Percentiles rank a stretch among this genome's conserved stretches.
phyloP scores from a whole-genome alignment of 2,329 filamentous ascomycete genomes.

The Neonectria magnoliae region DNA sequence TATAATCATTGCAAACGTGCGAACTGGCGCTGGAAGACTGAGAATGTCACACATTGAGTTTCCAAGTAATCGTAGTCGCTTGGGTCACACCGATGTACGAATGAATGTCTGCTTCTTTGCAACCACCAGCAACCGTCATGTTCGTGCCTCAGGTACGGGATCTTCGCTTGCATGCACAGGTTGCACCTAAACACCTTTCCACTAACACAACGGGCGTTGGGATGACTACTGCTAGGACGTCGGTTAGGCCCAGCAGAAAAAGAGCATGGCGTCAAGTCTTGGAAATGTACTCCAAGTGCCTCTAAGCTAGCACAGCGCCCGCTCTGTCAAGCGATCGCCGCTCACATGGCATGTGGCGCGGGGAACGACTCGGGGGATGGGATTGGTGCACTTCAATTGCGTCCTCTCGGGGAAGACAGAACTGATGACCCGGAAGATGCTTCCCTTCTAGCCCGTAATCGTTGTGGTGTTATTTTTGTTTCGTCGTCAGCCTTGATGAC shows the following conservation, averaged over 20 bases:
- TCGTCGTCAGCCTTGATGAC: neutral
- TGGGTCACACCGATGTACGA: neutral
- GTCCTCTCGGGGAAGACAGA: neutral
- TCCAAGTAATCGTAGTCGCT: neutral
- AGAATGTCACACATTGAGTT: too few species aligned
- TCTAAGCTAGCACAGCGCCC: neutral
- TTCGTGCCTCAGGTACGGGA: neutral
- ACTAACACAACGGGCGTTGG: neutral
- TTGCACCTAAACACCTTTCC: neutral
- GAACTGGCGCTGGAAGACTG: too few species aligned
- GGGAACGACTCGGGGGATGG: neutral
- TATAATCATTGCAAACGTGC: too few species aligned
- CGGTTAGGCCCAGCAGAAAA: neutral
- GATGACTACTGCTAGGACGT: neutral
- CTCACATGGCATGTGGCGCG: conserved; percentile 20
- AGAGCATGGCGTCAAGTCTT: conserved; percentile 8
- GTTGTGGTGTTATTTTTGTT: neutral
- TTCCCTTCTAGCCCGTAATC: neutral
- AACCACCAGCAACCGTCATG: neutral
- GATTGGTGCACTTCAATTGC: conserved; percentile 5
- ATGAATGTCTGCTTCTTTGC: neutral
- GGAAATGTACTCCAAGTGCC: neutral
- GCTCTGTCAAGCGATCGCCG: conserved; percentile 8
- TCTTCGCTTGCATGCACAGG: neutral
- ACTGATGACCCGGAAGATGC: neutral